phyloP scores from a whole-genome alignment of 192 early-diverging fungal species.

The Coemansia brasiliensis region DNA sequence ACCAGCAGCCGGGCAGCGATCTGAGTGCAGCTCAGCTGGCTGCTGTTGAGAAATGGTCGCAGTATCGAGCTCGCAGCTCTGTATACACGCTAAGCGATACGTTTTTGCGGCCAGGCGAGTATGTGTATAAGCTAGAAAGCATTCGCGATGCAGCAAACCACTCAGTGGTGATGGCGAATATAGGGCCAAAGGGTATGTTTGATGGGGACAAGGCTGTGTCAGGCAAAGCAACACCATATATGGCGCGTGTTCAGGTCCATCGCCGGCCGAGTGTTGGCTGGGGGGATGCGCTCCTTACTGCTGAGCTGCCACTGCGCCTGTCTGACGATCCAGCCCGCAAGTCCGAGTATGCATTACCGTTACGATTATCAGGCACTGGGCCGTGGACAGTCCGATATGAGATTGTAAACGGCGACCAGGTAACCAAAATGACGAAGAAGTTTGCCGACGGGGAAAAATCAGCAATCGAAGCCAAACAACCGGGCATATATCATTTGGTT shows the following conservation, averaged over 20 bases:
- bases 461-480: constrained; percentile 16
- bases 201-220: constrained; percentile 14
- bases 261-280: constrained; percentile 28
- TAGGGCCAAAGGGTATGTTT: constrained; percentile 9
- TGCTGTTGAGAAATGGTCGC: constrained; percentile 18
- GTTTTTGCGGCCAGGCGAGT: constrained; percentile 44
- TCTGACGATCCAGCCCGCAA: constrained; percentile 43
- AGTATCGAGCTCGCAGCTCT: constrained; percentile 22
- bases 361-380: constrained; percentile 24
- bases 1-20: not conserved
- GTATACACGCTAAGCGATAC: constrained; percentile 42
- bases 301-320: constrained; percentile 30
- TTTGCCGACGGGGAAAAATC: constrained; percentile 14
- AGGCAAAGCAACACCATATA: constrained; percentile 29
- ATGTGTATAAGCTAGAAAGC: constrained; percentile 47
- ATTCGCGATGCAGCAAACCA: constrained; percentile 48
- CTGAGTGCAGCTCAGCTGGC: not conserved
- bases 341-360: constrained; percentile 25
- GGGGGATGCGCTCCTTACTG: constrained; percentile 10
- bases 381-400: constrained; percentile 47
- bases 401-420: constrained; percentile 15
- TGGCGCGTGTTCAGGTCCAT: constrained; percentile 44
- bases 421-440: constrained; percentile 10
- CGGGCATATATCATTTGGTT: constrained; percentile 35
- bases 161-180: constrained; percentile 19